Evolutionary conservation across 164 flowering plant genomes (phyloP).

Genomic region (Magnolia changhungtana): DNA sequence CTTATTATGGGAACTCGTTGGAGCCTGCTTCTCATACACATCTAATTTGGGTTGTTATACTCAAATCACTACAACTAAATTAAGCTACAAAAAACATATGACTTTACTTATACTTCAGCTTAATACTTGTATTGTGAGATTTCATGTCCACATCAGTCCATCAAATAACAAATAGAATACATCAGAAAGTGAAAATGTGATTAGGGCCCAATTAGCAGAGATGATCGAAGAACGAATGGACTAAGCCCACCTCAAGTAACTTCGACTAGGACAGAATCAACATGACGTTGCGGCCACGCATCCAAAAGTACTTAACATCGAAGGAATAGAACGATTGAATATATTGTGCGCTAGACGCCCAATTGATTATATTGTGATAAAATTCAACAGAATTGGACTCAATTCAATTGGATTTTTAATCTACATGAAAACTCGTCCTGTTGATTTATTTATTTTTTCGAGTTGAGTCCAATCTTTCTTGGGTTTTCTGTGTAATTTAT

Average conservation of each 20-base stretch:
- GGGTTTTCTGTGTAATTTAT: not conserved
- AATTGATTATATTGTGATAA: not conserved
- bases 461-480: not conserved
- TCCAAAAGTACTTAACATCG: not conserved
- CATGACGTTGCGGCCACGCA: not conserved
- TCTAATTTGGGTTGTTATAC: not conserved
- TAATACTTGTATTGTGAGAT: not conserved
- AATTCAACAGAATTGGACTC: not conserved
- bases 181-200: not conserved
- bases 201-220: not conserved
- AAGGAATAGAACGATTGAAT: not conserved
- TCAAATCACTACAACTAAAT: not conserved
- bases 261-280: not conserved
- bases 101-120: constrained; percentile 2
- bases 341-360: not conserved
- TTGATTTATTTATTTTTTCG: not conserved
- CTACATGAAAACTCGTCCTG: not conserved
- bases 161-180: not conserved
- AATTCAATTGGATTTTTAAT: too few species aligned
- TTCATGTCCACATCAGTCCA: not conserved
- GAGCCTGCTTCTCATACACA: not conserved
- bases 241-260: not conserved
- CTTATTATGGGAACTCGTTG: not conserved
- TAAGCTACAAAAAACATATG: not conserved
- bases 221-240: not conserved